Percentiles rank a stretch among this genome's conserved stretches.
Evolutionary conservation across 2,329 filamentous ascomycete genomes (phyloP).

Genomic region (Teratosphaeria pseudoeucalypti): DNA sequence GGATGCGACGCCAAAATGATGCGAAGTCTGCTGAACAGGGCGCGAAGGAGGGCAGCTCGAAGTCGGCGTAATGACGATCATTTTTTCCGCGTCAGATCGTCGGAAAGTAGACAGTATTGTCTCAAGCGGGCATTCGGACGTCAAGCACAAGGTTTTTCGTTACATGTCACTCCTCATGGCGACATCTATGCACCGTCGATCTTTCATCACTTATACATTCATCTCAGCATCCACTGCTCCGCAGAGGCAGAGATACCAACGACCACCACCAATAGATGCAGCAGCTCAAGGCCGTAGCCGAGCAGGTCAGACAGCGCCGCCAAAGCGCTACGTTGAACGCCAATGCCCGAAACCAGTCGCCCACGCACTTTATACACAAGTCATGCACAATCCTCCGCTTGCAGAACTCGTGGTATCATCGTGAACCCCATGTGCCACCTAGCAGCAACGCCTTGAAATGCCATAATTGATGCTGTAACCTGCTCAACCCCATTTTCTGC

Average conservation of each 20-base stretch:
- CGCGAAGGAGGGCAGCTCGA: constrained; percentile 4
- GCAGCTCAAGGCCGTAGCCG: constrained; percentile 6
- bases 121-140: too few relatives aligned
- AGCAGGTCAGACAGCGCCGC: constrained; percentile 1
- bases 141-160: too few relatives aligned
- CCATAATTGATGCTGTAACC: neutral
- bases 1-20: constrained; percentile 43
- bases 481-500: neutral
- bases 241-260: neutral
- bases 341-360: neutral
- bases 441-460: constrained; percentile 1
- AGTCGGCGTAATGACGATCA: neutral
- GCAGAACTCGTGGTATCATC: neutral
- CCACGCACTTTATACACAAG: neutral
- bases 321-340: neutral
- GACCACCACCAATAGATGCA: neutral
- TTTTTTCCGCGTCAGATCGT: too few relatives aligned
- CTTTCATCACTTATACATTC: neutral
- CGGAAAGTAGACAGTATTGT: too few relatives aligned
- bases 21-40: constrained; percentile 28
- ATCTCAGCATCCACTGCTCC: neutral
- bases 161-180: neutral
- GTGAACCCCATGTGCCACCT: neutral
- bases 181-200: neutral
- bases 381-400: neutral